Evolutionary conservation across 2,329 filamentous ascomycete genomes (phyloP), one percentile per base, ranked within the genome.

Genomic region (Xylariaceae sp.): DNA sequence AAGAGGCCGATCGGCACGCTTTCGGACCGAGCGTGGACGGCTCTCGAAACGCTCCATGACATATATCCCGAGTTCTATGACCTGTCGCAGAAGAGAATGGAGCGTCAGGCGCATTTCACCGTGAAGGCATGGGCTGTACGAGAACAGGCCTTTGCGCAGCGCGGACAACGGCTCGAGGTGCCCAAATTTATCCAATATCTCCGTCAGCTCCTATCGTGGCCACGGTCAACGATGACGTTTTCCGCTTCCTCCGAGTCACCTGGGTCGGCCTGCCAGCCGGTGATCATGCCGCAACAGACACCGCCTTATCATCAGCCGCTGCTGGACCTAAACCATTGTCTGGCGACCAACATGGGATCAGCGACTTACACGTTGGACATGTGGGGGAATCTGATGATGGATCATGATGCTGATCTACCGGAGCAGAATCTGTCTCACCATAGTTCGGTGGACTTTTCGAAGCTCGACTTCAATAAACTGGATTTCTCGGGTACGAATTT

Each of bases 91-190:
- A 62, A 59, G 57, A 63, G 61, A 44, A 37, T 55, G 30, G 52
- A 56, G 2, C 54, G 56, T 2, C 60, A 62, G 17, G 60, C 58
- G 7, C 55, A 60, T n/a, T 50, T 64, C 18, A 64, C 63, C 2
- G 58, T 66, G n/a, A 64, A 61, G 44, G 63, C 65, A 10, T 66
- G 63, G 63, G 47, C 55, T 7, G 51, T 55, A 3, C 62, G 65
- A 2, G 65, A 66, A 56, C 58, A 59, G 45, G 61, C 61, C 1
- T 57, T 60, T 30, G 56, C 55, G 11, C 58, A 58, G 8, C 45
- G 39, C n/a, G 59, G 62, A 2, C 54, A 60, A 15, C 55, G 45
- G 6, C 45, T 61, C 17, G 62, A 63, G 6, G 51, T 53, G 2
- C 64, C 64, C 3, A 59, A 58, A 2, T 66, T 63, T 52, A 55